A percentile compares a stretch with the other conserved stretches of the same genome.
These are phyloP conservation scores for Crithidia expoeki DNA, from an alignment of 208 protist genomes.

Conservation along the genomic window DNA sequence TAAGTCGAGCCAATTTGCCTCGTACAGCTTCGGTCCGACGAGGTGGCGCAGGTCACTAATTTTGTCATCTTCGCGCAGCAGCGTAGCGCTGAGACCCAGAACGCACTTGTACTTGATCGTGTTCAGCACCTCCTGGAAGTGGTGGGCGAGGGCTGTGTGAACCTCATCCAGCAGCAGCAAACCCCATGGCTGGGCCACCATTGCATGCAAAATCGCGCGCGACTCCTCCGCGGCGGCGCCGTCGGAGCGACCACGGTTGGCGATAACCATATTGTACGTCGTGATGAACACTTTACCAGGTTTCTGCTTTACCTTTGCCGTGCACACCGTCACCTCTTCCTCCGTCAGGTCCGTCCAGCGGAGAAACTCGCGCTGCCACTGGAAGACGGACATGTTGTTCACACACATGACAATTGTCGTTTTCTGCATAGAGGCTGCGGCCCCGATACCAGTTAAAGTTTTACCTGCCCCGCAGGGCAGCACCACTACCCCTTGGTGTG, in stretches of 20 bases:
- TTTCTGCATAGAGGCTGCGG: conserved; percentile 94
- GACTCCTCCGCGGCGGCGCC: conserved; percentile 61
- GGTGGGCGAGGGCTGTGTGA: conserved; percentile 96
- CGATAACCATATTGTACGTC: conserved; percentile 99
- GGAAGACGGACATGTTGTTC: conserved; percentile 95
- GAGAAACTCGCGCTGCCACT: conserved; percentile 96
- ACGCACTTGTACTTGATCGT: conserved; percentile 97
- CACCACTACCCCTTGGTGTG: conserved; percentile 97
- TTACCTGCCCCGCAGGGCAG: conserved; percentile 99
- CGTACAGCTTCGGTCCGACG: conserved; percentile 99
- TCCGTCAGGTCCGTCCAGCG: conserved; percentile 89
- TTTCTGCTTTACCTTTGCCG: conserved; percentile 81
- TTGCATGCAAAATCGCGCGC: conserved; percentile 68
- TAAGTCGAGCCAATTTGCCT: conserved; percentile 99
- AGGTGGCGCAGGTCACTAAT: conserved; percentile 98
- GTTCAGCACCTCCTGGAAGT: conserved; percentile 96
- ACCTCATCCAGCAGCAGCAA: conserved; percentile 99
- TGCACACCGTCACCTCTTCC: conserved; percentile 83
- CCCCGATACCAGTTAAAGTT: conserved; percentile 99
- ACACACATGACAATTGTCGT: conserved; percentile 95
- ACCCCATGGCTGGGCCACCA: conserved; percentile 94
- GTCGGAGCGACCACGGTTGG: conserved; percentile 52
- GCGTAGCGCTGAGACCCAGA: conserved; percentile 98
- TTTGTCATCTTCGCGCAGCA: conserved; percentile 97
- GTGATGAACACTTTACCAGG: conserved; percentile 96